Percentiles rank a stretch among this genome's conserved stretches.
Evolutionary conservation across 2,329 filamentous ascomycete genomes (phyloP).

Genomic region (Sporothrix dimorphospora): DNA sequence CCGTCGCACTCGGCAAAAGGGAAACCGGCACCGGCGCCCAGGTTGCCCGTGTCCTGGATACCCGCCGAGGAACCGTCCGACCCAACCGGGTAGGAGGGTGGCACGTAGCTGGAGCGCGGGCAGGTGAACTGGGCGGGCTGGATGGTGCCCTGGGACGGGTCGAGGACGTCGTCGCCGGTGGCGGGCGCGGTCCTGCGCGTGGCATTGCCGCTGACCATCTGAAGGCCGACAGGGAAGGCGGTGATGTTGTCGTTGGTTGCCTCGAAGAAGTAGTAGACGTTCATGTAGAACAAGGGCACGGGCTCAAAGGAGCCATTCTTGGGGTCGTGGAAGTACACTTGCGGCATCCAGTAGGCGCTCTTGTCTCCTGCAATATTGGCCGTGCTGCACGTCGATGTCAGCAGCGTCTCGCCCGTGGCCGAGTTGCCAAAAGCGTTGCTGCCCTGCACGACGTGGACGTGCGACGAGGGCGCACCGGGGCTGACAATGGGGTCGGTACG

Average conservation of each 20-base stretch:
- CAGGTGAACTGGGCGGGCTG: conserved; percentile 64
- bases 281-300: conserved; percentile 72
- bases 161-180: conserved; percentile 53
- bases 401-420: conserved; percentile 63
- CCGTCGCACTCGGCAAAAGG: conserved; percentile 71
- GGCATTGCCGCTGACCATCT: conserved; percentile 70
- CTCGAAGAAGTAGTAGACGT: conserved; percentile 77
- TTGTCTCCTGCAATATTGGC: conserved; percentile 69
- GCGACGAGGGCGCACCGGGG: conserved; percentile 60
- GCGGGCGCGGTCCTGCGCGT: conserved; percentile 60
- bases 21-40: conserved; percentile 65
- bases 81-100: conserved; percentile 56
- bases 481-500: conserved; percentile 69
- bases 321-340: conserved; percentile 68
- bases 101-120: conserved; percentile 54
- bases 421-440: conserved; percentile 67
- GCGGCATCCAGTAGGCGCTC: conserved; percentile 78
- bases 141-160: conserved; percentile 55
- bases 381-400: conserved; percentile 69
- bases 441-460: conserved; percentile 73
- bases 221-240: conserved; percentile 71
- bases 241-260: conserved; percentile 65
- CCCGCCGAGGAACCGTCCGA: conserved; percentile 61
- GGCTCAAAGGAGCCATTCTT: conserved; percentile 65
- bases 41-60: conserved; percentile 57